Evolutionary conservation across 148 eudicot genomes (phyloP), one percentile per base, ranked within the genome.

Genomic region (Spergularia bocconei): DNA sequence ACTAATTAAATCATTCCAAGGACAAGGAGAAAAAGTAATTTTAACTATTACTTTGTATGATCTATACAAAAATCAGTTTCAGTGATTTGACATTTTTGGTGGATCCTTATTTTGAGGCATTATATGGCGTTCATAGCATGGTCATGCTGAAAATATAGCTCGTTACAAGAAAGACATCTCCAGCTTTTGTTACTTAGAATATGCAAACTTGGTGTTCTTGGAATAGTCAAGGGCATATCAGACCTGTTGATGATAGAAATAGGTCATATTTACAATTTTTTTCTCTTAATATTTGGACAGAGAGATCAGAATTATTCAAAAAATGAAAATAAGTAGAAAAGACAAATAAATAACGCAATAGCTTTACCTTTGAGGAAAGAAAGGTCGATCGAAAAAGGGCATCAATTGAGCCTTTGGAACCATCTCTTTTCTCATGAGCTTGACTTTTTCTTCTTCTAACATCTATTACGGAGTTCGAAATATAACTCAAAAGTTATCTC

Each of bases 351-450:
- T 0, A 44, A 8, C 7, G 9, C 7, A 9, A 44, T 6, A 44
- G 48, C 7, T 14, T 64, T 57, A 91, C 97, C 97, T 88, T 82
- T 84, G 90, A 11, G 97, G 97, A 57, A 74, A 74, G 75, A 89
- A 91, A 16, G 97, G 97, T 67, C 76, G 79, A 61, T 91, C 91
- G 50, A 91, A 91, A 41, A 73, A 76, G 25, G 97, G 97, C 97
- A 91, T 91, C 75, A 88, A 38, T 51, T 90, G 94, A 63, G 97
- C 97, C 87, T 88, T 88, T 33, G 94, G 92, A 75, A 91, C 78
- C 93, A 91, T 87, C 50, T 89, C 93, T 63, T 86, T 89, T 70
- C 97, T 88, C 62, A 91, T 75, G 82, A 76, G 78, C 39, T 87
- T 77, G 51, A 89, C 76, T 65, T 91, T 89, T 81, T 91, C 91